A percentile compares a stretch with the other conserved stretches of the same genome.
phyloP scores from a whole-genome alignment of 2,329 filamentous ascomycete species.

The Chalaropsis thielavioides region DNA sequence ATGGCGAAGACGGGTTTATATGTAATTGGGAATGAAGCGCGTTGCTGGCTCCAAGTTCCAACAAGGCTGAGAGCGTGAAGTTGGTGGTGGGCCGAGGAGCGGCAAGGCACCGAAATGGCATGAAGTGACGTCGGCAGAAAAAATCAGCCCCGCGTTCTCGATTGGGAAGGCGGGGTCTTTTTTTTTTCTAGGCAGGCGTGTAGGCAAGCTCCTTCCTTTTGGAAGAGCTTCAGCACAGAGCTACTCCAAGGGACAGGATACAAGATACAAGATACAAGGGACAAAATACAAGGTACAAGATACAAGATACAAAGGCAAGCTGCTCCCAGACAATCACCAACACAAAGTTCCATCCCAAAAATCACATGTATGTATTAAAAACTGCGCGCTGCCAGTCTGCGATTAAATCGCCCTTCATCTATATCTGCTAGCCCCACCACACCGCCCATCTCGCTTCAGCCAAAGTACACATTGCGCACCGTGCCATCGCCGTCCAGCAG shows the following conservation, averaged over 20 bases:
- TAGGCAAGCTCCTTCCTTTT: neutral
- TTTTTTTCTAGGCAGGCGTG: neutral
- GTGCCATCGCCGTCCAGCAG: conserved; percentile 45
- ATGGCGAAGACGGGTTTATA: neutral
- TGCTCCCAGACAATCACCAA: neutral
- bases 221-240: neutral
- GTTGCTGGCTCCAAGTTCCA: neutral
- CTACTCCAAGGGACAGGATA: neutral
- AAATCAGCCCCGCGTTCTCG: conserved; percentile 16
- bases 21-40: too few relatives aligned
- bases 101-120: neutral
- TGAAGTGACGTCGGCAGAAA: conserved; percentile 14
- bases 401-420: too few relatives aligned
- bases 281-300: neutral
- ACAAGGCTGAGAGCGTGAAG: neutral
- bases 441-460: conserved; percentile 30
- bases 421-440: too few relatives aligned
- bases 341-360: too few relatives aligned
- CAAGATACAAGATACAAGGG: neutral
- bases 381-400: neutral
- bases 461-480: conserved; percentile 44
- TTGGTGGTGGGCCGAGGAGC: neutral
- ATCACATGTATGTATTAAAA: too few relatives aligned
- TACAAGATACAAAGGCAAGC: neutral
- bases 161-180: conserved; percentile 15